phyloP scores from a whole-genome alignment of 2,329 filamentous ascomycete genomes.

The Didymella keratinophila region DNA sequence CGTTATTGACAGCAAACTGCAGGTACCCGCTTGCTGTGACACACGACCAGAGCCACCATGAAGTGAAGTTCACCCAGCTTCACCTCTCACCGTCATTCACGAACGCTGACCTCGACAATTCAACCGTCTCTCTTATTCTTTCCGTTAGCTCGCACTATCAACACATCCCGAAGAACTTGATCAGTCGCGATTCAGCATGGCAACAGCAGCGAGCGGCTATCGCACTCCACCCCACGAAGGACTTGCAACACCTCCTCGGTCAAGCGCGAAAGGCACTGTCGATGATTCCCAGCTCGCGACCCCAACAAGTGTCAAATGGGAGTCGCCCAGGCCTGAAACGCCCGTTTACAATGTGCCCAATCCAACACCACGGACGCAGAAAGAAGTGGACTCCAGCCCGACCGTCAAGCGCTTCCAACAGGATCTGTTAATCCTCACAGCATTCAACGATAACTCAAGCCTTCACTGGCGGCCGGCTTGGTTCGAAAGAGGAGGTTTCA shows the following conservation, averaged over 20 bases:
- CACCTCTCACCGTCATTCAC: conserved; percentile 3
- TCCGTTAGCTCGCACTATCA: too few species aligned
- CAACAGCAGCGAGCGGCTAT: not conserved
- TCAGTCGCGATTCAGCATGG: too few species aligned
- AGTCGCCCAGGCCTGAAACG: not conserved
- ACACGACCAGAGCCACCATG: not conserved
- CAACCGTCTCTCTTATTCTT: not conserved
- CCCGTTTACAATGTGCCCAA: too few species aligned
- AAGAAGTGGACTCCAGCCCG: conserved; percentile 20
- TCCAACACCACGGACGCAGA: conserved; percentile 27
- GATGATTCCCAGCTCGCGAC: not conserved
- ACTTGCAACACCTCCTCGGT: not conserved
- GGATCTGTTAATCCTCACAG: conserved; percentile 39
- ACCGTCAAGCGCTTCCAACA: conserved; percentile 33
- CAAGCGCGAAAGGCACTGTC: not conserved
- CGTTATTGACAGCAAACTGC: conserved; percentile 4
- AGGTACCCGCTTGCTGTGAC: conserved; percentile 3
- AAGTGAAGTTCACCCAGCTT: not conserved
- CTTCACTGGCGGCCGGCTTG: conserved; percentile 42
- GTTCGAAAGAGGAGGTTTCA: conserved; percentile 24
- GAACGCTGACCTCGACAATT: not conserved
- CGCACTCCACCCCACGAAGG: not conserved
- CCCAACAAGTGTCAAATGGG: not conserved
- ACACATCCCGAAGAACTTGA: too few species aligned
- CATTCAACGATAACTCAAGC: conserved; percentile 38